These are phyloP conservation scores for Xylariaceae sp. DNA, from an alignment of 2,329 filamentous ascomycete genomes.

Conservation along the genomic window DNA sequence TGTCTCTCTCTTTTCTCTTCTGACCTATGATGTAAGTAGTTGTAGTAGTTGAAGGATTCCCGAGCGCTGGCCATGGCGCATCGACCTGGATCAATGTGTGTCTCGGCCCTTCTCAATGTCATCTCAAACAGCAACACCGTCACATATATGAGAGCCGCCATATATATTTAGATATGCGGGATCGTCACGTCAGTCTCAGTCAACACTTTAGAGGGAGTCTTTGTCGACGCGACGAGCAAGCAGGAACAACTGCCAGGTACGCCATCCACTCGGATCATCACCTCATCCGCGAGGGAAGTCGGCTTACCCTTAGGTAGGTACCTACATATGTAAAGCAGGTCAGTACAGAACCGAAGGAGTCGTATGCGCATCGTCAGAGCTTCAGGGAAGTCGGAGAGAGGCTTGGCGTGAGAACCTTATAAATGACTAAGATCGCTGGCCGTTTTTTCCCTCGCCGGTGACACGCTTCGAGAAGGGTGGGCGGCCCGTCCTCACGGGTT, in stretches of 20 bases:
- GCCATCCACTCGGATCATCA: background rate
- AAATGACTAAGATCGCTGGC: background rate
- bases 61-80: background rate
- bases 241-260: background rate
- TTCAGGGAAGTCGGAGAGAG: background rate
- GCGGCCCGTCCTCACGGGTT: slow-evolving; percentile 19
- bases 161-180: background rate
- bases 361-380: too few relatives aligned
- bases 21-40: background rate
- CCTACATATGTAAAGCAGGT: too few relatives aligned
- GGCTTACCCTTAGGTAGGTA: slow-evolving; percentile 4
- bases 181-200: background rate
- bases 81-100: background rate
- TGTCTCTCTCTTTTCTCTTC: too few relatives aligned
- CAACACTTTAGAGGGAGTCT: background rate
- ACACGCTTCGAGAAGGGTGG: slow-evolving; percentile 18
- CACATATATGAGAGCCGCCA: background rate
- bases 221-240: background rate
- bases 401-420: slow-evolving; percentile 28
- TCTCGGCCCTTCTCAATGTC: slow-evolving; percentile 5
- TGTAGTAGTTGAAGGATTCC: background rate
- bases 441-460: slow-evolving; percentile 7
- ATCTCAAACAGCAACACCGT: background rate
- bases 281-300: background rate
- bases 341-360: too few relatives aligned